phyloP scores from a whole-genome alignment of 2,329 filamentous ascomycete species.

The Aspergillus pseudoviridinutans region DNA sequence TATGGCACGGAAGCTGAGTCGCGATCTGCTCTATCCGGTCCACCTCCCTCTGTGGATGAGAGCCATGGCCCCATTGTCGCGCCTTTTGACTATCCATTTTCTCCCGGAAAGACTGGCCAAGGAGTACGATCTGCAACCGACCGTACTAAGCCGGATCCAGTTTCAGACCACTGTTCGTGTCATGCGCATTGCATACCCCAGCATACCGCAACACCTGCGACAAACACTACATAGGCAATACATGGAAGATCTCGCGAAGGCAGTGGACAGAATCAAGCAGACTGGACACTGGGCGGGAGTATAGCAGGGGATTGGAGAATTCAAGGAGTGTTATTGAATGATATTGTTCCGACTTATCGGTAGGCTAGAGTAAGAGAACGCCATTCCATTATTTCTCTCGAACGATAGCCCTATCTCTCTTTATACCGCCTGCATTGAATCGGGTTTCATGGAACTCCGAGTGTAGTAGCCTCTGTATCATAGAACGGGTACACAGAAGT shows the following conservation, averaged over 20 bases:
- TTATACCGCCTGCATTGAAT: too few species aligned
- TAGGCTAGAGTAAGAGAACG: background rate
- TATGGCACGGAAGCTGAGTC: conserved; percentile 19
- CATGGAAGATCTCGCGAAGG: conserved; percentile 12
- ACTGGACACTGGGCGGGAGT: conserved; percentile 10
- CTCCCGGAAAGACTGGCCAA: conserved; percentile 4
- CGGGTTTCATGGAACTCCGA: too few species aligned
- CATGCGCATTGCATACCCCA: conserved; percentile 6
- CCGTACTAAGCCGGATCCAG: background rate
- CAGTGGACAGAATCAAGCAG: conserved; percentile 8
- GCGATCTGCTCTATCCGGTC: conserved; percentile 14
- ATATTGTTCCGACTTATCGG: background rate
- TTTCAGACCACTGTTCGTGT: conserved; percentile 8
- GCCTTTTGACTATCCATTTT: conserved; percentile 5
- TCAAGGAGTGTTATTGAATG: background rate
- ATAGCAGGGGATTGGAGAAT: background rate
- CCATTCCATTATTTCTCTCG: too few species aligned
- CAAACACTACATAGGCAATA: conserved; percentile 7
- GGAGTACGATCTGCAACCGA: conserved; percentile 14
- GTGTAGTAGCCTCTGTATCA: too few species aligned
- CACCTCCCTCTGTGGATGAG: conserved; percentile 4
- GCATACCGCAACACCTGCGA: conserved; percentile 1
- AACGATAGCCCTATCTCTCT: too few species aligned
- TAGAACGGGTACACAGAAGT: too few species aligned
- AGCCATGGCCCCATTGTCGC: background rate